Percentiles rank a stretch among this genome's conserved stretches.
Conservation (phyloP, 345 rosid species). For the Salix brachista region DNA sequence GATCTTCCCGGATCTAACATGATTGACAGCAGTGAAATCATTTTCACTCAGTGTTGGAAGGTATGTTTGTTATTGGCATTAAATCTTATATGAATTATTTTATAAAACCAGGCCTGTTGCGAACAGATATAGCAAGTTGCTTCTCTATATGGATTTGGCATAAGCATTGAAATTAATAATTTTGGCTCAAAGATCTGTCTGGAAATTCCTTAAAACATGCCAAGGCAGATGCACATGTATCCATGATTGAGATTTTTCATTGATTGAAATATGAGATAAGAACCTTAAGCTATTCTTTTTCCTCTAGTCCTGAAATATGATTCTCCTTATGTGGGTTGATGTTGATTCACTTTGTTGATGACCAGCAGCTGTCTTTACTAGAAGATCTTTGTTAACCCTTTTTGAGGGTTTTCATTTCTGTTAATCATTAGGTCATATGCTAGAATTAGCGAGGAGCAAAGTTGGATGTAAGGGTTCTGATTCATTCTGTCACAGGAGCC, state of each 20-base stretch:
- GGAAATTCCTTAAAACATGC: background rate
- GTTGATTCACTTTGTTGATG: background rate
- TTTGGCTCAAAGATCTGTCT: background rate
- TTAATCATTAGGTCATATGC: background rate
- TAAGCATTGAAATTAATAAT: background rate
- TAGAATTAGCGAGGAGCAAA: background rate
- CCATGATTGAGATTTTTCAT: background rate
- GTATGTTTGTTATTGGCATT: background rate
- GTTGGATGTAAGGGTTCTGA: background rate
- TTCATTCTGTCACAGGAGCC: background rate
- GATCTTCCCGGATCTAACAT: slow-evolving; percentile 12
- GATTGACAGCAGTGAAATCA: background rate
- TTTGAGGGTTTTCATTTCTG: background rate
- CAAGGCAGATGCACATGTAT: background rate
- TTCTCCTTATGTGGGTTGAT: background rate
- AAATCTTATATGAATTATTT: background rate
- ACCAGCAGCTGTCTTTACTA: background rate
- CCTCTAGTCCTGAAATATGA: background rate
- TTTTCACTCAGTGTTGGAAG: background rate
- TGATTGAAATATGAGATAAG: background rate
- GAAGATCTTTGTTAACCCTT: background rate
- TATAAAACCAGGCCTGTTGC: background rate
- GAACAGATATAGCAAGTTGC: background rate
- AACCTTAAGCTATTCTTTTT: too few relatives aligned
- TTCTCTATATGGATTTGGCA: background rate